Conservation (phyloP, 345 rosid genomes). For the Hirschfeldia incana region DNA sequence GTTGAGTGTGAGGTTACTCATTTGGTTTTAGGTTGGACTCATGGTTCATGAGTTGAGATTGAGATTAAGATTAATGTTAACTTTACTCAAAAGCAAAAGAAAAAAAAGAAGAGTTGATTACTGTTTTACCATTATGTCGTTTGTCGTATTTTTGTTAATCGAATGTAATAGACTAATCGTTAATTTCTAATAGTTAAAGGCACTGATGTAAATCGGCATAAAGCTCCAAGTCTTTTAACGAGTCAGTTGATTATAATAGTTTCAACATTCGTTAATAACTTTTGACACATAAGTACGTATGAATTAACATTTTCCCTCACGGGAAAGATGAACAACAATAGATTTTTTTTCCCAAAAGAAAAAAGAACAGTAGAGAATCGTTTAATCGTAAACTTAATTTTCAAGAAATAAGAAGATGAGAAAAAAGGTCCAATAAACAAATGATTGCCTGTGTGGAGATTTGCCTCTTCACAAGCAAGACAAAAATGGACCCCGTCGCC, state of each 20-base stretch:
- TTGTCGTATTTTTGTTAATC: slow-evolving; percentile 11
- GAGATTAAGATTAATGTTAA: neutral
- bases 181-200: neutral
- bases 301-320: neutral
- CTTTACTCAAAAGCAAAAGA: neutral
- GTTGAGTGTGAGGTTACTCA: neutral
- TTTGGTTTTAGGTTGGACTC: neutral
- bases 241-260: neutral
- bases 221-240: neutral
- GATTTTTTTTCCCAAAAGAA: neutral
- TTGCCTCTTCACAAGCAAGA: slow-evolving; percentile 33
- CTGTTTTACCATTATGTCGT: neutral
- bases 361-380: slow-evolving; percentile 1
- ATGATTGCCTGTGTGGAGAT: slow-evolving; percentile 32
- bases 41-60: neutral
- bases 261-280: slow-evolving; percentile 1
- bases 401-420: slow-evolving; percentile 23
- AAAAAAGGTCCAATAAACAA: slow-evolving; percentile 18
- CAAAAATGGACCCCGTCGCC: slow-evolving; percentile 16
- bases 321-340: slow-evolving; percentile 15
- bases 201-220: neutral
- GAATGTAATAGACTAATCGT: neutral
- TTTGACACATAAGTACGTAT: neutral
- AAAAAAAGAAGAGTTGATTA: neutral
- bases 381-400: slow-evolving; percentile 24